Evolutionary conservation across 2,329 filamentous ascomycete genomes (phyloP).

Genomic region (Trichoderma sp.): DNA sequence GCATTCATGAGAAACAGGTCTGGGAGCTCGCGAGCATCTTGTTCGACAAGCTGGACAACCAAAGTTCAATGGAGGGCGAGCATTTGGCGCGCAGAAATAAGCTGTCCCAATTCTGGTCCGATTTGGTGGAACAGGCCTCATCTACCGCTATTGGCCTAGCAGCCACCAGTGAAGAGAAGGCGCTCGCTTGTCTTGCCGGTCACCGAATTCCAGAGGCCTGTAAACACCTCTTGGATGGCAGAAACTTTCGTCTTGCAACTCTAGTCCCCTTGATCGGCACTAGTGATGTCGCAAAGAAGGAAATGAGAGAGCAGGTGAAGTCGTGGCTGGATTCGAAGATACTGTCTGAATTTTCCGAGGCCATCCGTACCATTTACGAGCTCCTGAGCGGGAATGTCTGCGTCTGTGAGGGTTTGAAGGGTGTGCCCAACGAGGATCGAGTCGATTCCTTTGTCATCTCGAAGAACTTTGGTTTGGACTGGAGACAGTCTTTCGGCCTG

Average conservation of each 20-base stretch:
- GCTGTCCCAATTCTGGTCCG: constrained; percentile 65
- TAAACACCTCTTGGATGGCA: constrained; percentile 68
- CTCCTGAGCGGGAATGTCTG: constrained; percentile 85
- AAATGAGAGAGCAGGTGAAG: constrained; percentile 76
- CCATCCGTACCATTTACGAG: constrained; percentile 84
- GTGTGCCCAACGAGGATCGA: constrained; percentile 73
- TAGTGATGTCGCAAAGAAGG: constrained; percentile 64
- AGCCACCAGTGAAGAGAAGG: constrained; percentile 72
- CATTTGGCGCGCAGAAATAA: constrained; percentile 54
- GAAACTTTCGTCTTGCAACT: constrained; percentile 80
- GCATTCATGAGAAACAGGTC: constrained; percentile 65
- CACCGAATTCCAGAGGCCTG: constrained; percentile 82
- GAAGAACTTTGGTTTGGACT: constrained; percentile 79
- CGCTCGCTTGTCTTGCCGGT: constrained; percentile 73
- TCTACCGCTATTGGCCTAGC: constrained; percentile 56
- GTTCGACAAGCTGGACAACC: constrained; percentile 64
- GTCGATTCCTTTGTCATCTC: constrained; percentile 78
- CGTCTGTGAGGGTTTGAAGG: constrained; percentile 72
- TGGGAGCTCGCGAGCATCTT: constrained; percentile 87
- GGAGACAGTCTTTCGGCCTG: constrained; percentile 89
- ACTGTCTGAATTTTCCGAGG: constrained; percentile 80
- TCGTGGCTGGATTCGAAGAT: constrained; percentile 82
- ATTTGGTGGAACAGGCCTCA: constrained; percentile 60
- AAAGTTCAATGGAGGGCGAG: constrained; percentile 39
- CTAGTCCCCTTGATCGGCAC: constrained; percentile 78